Conservation (phyloP, 805 yeast genomes). For the Metschnikowia vanudenii region DNA sequence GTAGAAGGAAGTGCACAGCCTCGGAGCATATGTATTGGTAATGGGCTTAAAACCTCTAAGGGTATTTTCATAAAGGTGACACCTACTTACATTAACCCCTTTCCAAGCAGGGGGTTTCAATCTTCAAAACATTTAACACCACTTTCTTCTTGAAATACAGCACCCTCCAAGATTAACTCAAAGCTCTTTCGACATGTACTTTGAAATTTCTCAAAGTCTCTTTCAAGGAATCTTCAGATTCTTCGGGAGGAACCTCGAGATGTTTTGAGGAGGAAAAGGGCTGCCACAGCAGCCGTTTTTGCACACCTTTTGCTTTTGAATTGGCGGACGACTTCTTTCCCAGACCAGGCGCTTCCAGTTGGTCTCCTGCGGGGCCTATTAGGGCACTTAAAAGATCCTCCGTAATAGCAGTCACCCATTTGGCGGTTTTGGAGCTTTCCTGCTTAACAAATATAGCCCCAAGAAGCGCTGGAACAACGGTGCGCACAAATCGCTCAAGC, state of each 20-base stretch:
- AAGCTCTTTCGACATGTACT: slow-evolving; percentile 4
- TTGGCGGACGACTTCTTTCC: neutral
- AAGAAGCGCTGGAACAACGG: slow-evolving; percentile 3
- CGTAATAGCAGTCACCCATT: slow-evolving; percentile 3
- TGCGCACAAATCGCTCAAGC: slow-evolving; percentile 3
- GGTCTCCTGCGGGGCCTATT: neutral
- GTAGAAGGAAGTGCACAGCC: no score
- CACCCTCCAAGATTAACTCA: neutral
- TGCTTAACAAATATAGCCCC: neutral
- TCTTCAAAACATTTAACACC: no score
- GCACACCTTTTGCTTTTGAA: neutral
- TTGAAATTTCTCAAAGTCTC: slow-evolving; percentile 7
- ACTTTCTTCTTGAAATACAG: no score
- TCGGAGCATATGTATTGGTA: no score
- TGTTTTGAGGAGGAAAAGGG: neutral
- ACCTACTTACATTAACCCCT: no score
- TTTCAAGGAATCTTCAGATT: slow-evolving; percentile 6
- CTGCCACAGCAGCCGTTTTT: neutral
- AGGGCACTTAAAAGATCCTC: slow-evolving; percentile 7
- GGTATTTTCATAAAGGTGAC: no score
- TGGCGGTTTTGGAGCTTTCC: neutral
- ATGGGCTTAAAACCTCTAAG: no score
- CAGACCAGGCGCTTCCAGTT: neutral
- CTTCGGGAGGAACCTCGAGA: slow-evolving; percentile 1
- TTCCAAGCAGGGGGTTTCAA: no score